phyloP scores from a whole-genome alignment of 179 eudicot species.

The Gypsophila paniculata region DNA sequence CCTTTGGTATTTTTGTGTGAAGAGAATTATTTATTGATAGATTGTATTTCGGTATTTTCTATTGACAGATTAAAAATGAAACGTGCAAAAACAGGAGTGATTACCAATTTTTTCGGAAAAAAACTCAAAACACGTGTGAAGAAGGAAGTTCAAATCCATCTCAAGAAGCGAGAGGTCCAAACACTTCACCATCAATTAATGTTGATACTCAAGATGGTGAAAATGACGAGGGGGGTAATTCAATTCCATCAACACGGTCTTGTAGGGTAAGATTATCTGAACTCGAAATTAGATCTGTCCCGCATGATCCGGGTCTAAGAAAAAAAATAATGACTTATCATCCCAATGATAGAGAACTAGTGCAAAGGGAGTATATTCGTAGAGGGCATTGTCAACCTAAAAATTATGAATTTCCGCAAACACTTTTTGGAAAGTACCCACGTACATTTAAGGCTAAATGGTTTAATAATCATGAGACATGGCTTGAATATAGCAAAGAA shows the following conservation, averaged over 20 bases:
- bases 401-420: neutral
- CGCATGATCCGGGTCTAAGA: neutral
- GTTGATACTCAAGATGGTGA: neutral
- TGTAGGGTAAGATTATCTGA: neutral
- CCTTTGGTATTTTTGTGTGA: too few species aligned
- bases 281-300: neutral
- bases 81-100: too few species aligned
- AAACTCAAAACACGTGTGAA: neutral
- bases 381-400: slow-evolving; percentile 3
- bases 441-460: neutral
- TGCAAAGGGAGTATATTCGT: neutral
- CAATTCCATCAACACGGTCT: neutral
- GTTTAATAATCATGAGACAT: too few species aligned
- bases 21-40: too few species aligned
- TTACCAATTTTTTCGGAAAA: neutral
- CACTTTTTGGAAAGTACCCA: too few species aligned
- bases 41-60: too few species aligned
- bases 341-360: neutral
- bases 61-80: too few species aligned
- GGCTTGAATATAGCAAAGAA: too few species aligned
- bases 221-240: neutral
- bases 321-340: neutral
- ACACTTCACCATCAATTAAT: neutral
- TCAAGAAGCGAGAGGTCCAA: neutral
- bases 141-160: neutral